Evolutionary conservation across 2,329 filamentous ascomycete genomes (phyloP).

Genomic region (Metarhizium robertsii): DNA sequence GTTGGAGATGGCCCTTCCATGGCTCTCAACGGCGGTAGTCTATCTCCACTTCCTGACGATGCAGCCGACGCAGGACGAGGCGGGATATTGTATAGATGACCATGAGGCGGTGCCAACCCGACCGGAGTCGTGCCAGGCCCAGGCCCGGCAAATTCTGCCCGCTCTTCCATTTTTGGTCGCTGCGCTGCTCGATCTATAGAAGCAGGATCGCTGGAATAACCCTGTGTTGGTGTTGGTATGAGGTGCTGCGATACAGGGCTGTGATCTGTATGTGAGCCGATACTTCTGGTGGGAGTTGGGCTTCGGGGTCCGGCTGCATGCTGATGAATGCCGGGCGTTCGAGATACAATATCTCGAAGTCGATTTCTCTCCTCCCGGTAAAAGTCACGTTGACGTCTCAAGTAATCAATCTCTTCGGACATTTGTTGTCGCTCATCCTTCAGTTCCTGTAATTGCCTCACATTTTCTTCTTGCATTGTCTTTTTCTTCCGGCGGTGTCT

Average conservation of each 20-base stretch:
- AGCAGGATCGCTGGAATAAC: constrained; percentile 31
- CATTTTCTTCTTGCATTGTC: constrained; percentile 68
- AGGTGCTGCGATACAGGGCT: constrained; percentile 24
- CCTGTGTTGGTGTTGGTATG: constrained; percentile 18
- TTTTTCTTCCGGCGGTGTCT: constrained; percentile 75
- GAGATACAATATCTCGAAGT: constrained; percentile 55
- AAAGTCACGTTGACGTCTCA: constrained; percentile 58
- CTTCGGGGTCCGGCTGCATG: constrained; percentile 44
- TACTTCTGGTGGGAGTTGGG: constrained; percentile 28
- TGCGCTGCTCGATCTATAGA: constrained; percentile 36
- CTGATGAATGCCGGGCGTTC: constrained; percentile 47
- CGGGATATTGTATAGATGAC: constrained; percentile 25
- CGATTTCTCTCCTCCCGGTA: constrained; percentile 66
- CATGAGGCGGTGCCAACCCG: constrained; percentile 32
- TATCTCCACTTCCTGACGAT: constrained; percentile 29
- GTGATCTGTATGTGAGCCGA: constrained; percentile 26
- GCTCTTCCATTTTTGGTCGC: constrained; percentile 38
- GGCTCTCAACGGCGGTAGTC: constrained; percentile 37
- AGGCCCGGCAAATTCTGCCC: constrained; percentile 30
- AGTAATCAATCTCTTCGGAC: constrained; percentile 39
- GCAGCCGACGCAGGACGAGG: constrained; percentile 28
- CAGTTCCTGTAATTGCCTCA: constrained; percentile 57
- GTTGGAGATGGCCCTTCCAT: constrained; percentile 28
- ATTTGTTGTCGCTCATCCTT: constrained; percentile 61
- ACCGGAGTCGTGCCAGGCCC: constrained; percentile 24